Percentiles rank a stretch among this genome's conserved stretches.
Evolutionary conservation across 805 yeast genomes (phyloP).

Genomic region (Saturnispora besseyi): DNA sequence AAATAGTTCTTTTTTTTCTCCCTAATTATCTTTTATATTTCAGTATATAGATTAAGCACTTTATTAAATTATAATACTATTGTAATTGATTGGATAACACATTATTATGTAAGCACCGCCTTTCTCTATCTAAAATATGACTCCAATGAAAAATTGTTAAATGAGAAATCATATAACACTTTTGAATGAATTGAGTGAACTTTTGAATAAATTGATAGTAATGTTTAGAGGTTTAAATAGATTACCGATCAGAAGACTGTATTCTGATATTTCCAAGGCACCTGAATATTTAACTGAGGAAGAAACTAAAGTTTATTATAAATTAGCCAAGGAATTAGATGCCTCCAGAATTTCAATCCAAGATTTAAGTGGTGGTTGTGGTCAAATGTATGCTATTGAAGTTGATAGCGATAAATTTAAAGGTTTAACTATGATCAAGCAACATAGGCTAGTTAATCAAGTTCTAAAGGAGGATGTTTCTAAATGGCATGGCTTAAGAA

Average conservation of each 20-base stretch:
- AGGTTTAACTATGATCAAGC: slow-evolving; percentile 79
- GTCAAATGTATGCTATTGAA: slow-evolving; percentile 90
- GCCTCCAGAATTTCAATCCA: slow-evolving; percentile 60
- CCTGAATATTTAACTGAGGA: slow-evolving; percentile 18
- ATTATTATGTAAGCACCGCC: too few species aligned
- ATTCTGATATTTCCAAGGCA: slow-evolving; percentile 1
- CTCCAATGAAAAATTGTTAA: too few species aligned
- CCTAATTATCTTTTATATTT: not conserved
- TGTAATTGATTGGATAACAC: too few species aligned
- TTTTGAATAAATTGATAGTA: not conserved
- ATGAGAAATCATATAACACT: too few species aligned
- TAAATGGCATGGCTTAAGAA: slow-evolving; percentile 92
- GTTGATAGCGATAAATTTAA: slow-evolving; percentile 67
- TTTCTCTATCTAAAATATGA: not conserved
- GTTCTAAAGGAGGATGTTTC: slow-evolving; percentile 74
- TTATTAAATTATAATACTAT: too few species aligned
- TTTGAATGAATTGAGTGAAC: not conserved
- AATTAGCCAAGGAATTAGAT: slow-evolving; percentile 42
- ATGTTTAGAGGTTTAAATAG: slow-evolving; percentile 1
- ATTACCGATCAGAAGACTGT: not conserved
- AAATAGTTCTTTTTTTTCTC: not conserved
- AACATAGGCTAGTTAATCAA: slow-evolving; percentile 82
- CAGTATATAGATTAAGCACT: too few species aligned
- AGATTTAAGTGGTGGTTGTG: slow-evolving; percentile 94
- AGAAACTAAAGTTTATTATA: slow-evolving; percentile 54